phyloP scores from a whole-genome alignment of 495 filamentous ascomycete genomes.

The Neurospora sp. region DNA sequence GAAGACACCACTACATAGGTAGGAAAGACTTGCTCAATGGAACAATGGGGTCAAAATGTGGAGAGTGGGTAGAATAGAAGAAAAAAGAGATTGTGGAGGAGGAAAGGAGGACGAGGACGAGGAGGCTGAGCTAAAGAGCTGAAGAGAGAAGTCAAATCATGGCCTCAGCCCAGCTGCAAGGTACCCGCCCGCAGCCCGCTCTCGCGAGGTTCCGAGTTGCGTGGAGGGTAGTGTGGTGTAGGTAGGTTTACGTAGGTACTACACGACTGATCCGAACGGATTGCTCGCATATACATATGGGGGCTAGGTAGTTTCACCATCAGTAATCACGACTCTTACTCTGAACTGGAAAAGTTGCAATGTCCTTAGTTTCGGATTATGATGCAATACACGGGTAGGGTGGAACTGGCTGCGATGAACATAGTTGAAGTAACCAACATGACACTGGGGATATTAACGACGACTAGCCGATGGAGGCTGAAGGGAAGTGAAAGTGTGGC shows the following conservation, averaged over 20 bases:
- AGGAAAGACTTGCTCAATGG: neutral
- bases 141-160: neutral
- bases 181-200: neutral
- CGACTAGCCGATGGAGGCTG: neutral
- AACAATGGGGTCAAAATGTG: neutral
- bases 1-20: neutral
- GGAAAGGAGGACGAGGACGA: neutral
- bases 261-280: neutral
- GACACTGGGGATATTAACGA: neutral
- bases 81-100: neutral
- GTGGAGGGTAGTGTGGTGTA: neutral
- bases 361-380: neutral
- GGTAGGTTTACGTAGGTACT: neutral
- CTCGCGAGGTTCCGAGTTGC: neutral
- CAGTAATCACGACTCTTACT: neutral
- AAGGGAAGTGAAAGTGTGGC: neutral
- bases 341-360: neutral
- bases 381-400: neutral
- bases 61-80: neutral
- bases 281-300: neutral
- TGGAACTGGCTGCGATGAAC: neutral
- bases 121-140: neutral
- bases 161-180: neutral
- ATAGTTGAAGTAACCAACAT: neutral
- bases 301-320: neutral